Evolutionary conservation across 73 alveolate genomes (phyloP).

Genomic region (Stentor roeselii): DNA sequence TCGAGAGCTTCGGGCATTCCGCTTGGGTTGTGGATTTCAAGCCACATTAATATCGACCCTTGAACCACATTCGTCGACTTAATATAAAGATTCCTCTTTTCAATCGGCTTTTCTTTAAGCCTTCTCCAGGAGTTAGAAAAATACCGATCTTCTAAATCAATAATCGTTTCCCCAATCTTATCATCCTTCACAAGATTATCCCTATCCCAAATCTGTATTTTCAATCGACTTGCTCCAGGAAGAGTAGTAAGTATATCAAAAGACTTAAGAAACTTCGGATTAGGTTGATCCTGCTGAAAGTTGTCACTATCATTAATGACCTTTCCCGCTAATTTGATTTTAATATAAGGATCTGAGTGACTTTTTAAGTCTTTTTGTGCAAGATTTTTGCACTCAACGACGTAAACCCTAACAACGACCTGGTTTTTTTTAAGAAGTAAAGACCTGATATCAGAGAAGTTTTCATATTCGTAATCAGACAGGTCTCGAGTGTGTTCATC

Average conservation of each 20-base stretch:
- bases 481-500: background rate
- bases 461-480: constrained; percentile 31
- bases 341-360: constrained; percentile 93
- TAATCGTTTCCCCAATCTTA: constrained; percentile 83
- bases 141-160: constrained; percentile 97
- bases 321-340: constrained; percentile 73
- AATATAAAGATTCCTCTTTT: constrained; percentile 78
- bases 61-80: constrained; percentile 78
- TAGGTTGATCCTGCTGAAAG: constrained; percentile 70
- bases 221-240: constrained; percentile 94
- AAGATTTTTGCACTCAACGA: constrained; percentile 74
- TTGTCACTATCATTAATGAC: constrained; percentile 68
- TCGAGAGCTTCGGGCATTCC: constrained; percentile 56
- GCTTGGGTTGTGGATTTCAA: constrained; percentile 76
- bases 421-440: constrained; percentile 50
- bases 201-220: constrained; percentile 88
- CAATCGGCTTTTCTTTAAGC: constrained; percentile 90
- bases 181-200: constrained; percentile 94
- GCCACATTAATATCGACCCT: constrained; percentile 90
- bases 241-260: constrained; percentile 81
- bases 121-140: constrained; percentile 88
- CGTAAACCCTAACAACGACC: constrained; percentile 80
- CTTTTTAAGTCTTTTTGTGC: constrained; percentile 87
- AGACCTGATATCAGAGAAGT: constrained; percentile 33
- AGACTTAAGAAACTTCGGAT: constrained; percentile 80